These are phyloP conservation scores for Eragrostis tef DNA, from an alignment of 202 grass and related monocot species.

Conservation along the genomic window DNA sequence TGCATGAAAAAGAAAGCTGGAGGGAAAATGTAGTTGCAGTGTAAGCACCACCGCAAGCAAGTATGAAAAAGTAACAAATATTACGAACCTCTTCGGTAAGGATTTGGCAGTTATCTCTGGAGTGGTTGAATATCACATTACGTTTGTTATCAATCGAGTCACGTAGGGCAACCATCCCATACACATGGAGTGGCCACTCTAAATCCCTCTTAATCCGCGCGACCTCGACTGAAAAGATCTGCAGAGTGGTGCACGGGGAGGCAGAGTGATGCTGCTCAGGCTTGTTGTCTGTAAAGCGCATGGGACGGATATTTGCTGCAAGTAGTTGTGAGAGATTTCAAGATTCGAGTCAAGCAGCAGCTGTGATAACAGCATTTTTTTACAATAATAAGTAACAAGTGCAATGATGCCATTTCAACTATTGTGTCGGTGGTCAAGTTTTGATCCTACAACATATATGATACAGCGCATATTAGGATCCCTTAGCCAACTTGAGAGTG, in stretches of 20 bases:
- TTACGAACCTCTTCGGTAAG: background rate
- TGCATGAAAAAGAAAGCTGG: background rate
- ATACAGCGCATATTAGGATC: too few species aligned
- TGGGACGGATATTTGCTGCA: background rate
- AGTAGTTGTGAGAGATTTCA: background rate
- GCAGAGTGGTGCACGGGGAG: background rate
- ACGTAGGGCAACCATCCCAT: background rate
- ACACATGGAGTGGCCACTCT: slow-evolving; percentile 14
- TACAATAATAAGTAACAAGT: too few species aligned
- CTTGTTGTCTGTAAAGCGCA: background rate
- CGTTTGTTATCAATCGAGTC: background rate
- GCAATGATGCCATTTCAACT: too few species aligned
- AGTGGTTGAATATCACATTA: background rate
- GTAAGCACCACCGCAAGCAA: too few species aligned
- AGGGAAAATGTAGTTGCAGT: background rate
- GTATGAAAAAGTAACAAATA: background rate
- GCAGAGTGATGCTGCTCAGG: background rate
- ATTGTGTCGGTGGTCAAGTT: too few species aligned
- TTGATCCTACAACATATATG: too few species aligned
- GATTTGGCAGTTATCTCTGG: slow-evolving; percentile 4
- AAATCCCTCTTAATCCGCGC: background rate
- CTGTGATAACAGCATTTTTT: too few species aligned
- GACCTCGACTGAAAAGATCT: background rate
- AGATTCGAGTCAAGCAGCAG: too few species aligned
- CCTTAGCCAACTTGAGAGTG: too few species aligned